Base-by-base conservation (phyloP, 1,284 basidiomycete species). In the Sporisorium scitamineum region DNA sequence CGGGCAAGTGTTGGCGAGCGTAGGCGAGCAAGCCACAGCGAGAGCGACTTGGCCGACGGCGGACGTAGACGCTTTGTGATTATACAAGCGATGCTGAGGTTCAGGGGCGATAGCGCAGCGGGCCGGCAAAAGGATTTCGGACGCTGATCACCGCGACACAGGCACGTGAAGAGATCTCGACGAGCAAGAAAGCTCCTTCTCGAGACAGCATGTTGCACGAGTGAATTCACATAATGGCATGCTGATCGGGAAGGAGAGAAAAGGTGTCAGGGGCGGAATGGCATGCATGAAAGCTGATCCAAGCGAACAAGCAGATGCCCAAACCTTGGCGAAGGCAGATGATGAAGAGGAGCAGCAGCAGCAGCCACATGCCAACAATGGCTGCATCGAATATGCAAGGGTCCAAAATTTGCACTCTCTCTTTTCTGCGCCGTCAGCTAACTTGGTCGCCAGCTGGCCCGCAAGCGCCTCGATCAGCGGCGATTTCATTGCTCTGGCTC, bases 341-440 rank as follows among this genome's bases (percentile, higher is more conserved):
- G 16, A 50, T 27, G 5, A 13, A 32, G 11, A 34, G 32, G 24
- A 20, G 9, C 16, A 39, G 34, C 51, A 16, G 24, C 22, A 4
- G 24, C 27, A 14, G 24, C 24, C 29, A 58, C 55, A 58, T 50
- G 45, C 55, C 55, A n/a, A 13, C 34, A 37, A 37, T 14, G 34
- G 34, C 34, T 39, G 37, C 37, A 18, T 39, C 55, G 45, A 37
- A 41, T 26, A 39, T 58, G 55, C 45, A 58, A 58, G 55, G 55
- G 44, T 45, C 22, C 47, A 48, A 42, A 48, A 27, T 29, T 48
- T 22, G 34, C 29, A 13, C n/a, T 27, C 42, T 32, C 16, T 42
- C 24, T 14, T 57, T 29, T 16, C 24, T 26, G 18, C 44, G 22
- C 22, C n/a, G 53, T n/a, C n/a, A n/a, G n/a, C n/a, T n/a, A n/a